Base-by-base conservation (phyloP, 176 grass and related monocot genomes). In the Triticum turgidum region DNA sequence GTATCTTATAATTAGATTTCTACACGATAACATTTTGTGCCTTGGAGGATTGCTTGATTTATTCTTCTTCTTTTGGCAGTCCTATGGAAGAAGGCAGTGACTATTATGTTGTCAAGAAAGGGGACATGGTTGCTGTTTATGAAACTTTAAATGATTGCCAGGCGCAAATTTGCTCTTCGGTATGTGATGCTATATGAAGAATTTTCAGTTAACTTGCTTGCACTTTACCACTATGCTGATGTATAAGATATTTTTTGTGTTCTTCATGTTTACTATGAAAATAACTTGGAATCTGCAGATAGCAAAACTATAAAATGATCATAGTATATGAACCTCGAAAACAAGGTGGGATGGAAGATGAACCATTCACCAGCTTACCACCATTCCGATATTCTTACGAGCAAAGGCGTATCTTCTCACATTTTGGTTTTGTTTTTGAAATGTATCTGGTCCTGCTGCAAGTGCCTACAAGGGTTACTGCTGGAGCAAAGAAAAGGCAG, bases 401-500 rank as follows among this genome's bases (percentile, higher is more conserved):
- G 45, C 25, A 76, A 76, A 54, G 14, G 20, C 18, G 66, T 7
- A 65, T 76, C 12, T 85, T 63, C 35, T 83, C 63, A 85, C 9
- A 85, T 78, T 81, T 51, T 88, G 25, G 1, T 42, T 92, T 70
- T 75, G 25, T 3, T 42, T 92, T 70, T 10, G 82, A 76, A 93
- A 98, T 93, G 91, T 98, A 70, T 88, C 77, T 71, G 81, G 89
- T 79, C 92, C 92, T 87, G 77, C 90, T 85, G 91, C 92, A 54
- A 97, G 95, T 93, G 95, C 88, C 65, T 95, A 92, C 82, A 98
- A 98, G 84, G 91, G 93, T 84, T 72, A 51, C 37, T 63, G 39
- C 73, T 98, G 92, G 84, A 87, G 29, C 72, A 95, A 82, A 90
- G 85, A 93, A 89, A 95, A 87, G 82, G 95, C 91, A 84, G 83